Evolutionary conservation across 2,329 filamentous ascomycete species (phyloP), one percentile per base, ranked within the genome.

Genomic region (Onygenales sp.): DNA sequence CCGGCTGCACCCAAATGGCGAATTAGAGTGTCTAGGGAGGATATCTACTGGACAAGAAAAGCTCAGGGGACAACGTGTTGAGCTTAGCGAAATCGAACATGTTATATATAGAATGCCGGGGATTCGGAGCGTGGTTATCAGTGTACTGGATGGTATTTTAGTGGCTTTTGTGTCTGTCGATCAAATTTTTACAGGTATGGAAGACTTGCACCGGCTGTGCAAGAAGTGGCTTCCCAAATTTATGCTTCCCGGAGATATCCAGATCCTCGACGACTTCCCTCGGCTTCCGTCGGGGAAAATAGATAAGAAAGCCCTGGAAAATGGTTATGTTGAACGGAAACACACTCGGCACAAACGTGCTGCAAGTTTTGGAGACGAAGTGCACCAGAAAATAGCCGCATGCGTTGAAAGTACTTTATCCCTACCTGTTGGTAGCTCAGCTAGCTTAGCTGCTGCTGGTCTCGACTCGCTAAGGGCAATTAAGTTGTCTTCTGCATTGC

Each of bases 21-120:
- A 77, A 0, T 75, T 96, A n/a, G 87, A 95, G 65, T 94, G 88
- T 62, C 76, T 91, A 36, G 91, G 91, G 0, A 84, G 91, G 9
- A 84, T 95, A 10, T 80, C 81, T 2, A 81, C 82, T 49, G 89
- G 88, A 0, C 91, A 96, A 67, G 84, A 94, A 56, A 95, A 95
- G 65, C 76, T 95, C 3, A 82, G 90, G 14, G 90, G 90, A 0
- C 90, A 95, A 65, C 78, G 90, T 10, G 76, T 95, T 0, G 90
- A 95, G 63, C 84, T 93, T 54, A 87, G 85, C 0, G 90, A 95
- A 70, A 92, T 95, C 68, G 87, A 92, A 63, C 81, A 88, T 59
- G 85, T 81, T 1, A 77, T 84, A 2, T 75, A 85, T 44, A 79
- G 79, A 52, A 77, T 81, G 0, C 63, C 73, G 0, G 80, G 80